phyloP scores from a whole-genome alignment of 106 monocot genomes.

The Acorus calamus region DNA sequence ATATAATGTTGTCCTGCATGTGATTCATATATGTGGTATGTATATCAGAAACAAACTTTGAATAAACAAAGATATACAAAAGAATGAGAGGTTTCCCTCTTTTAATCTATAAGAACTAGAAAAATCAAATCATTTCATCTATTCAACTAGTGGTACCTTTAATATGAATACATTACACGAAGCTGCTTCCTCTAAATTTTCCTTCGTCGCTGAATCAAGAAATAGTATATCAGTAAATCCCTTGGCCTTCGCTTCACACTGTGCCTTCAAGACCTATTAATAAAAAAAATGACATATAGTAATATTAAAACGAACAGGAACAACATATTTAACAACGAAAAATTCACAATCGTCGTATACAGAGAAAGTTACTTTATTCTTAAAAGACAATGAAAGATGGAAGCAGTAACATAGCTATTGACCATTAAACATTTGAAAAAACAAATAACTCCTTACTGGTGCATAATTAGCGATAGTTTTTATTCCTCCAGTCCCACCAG shows the following conservation, averaged over 20 bases:
- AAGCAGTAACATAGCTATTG: background rate
- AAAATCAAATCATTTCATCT: too few relatives aligned
- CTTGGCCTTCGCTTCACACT: slow-evolving; percentile 19
- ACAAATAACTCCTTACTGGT: slow-evolving; percentile 29
- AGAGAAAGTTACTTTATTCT: background rate
- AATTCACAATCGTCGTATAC: background rate
- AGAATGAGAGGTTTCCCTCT: background rate
- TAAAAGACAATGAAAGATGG: background rate
- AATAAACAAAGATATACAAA: background rate
- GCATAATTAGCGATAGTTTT: slow-evolving; percentile 91
- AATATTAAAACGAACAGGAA: too few relatives aligned
- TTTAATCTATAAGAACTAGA: too few relatives aligned
- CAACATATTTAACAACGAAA: too few relatives aligned
- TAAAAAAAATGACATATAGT: background rate
- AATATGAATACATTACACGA: slow-evolving; percentile 84
- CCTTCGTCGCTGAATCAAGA: slow-evolving; percentile 58
- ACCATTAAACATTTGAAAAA: background rate
- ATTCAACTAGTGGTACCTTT: slow-evolving; percentile 33
- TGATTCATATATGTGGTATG: background rate
- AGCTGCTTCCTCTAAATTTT: slow-evolving; percentile 76
- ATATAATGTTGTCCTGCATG: slow-evolving; percentile 12
- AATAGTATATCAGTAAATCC: slow-evolving; percentile 36
- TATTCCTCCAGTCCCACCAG: slow-evolving; percentile 71
- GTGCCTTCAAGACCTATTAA: slow-evolving; percentile 27
- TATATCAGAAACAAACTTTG: too few relatives aligned